phyloP scores from a whole-genome alignment of 2,329 filamentous ascomycete genomes.

The Coniella vitis region DNA sequence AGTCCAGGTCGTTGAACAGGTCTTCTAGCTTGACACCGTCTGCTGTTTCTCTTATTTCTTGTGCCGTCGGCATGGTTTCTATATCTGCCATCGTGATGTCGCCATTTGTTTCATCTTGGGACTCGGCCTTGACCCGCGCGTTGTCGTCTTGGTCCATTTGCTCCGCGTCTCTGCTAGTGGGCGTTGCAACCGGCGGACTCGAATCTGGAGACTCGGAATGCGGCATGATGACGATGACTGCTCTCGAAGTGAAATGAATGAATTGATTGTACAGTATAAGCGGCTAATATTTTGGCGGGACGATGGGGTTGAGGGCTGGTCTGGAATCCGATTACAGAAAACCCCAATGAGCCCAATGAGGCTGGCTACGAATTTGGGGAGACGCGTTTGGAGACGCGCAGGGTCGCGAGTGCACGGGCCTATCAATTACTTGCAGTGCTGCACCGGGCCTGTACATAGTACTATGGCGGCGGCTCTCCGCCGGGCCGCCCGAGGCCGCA shows the following conservation, averaged over 20 bases:
- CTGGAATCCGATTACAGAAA: neutral
- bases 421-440: neutral
- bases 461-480: neutral
- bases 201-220: conserved; percentile 34
- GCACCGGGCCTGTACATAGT: too few species aligned
- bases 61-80: conserved; percentile 19
- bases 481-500: neutral
- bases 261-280: neutral
- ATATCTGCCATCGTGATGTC: conserved; percentile 37
- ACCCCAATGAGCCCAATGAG: neutral
- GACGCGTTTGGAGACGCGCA: conserved; percentile 5
- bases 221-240: conserved; percentile 30
- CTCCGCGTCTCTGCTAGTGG: conserved; percentile 12
- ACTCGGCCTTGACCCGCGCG: conserved; percentile 26
- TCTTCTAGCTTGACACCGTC: conserved; percentile 50
- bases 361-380: neutral
- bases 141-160: conserved; percentile 23
- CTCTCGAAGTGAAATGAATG: neutral
- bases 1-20: conserved; percentile 51
- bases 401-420: conserved; percentile 8
- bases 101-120: conserved; percentile 23
- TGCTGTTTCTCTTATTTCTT: conserved; percentile 32
- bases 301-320: too few species aligned
- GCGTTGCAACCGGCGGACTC: conserved; percentile 17
- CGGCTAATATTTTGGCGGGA: neutral